Evolutionary conservation across 441 rosid genomes (phyloP).

Genomic region (Adansonia grandidieri): DNA sequence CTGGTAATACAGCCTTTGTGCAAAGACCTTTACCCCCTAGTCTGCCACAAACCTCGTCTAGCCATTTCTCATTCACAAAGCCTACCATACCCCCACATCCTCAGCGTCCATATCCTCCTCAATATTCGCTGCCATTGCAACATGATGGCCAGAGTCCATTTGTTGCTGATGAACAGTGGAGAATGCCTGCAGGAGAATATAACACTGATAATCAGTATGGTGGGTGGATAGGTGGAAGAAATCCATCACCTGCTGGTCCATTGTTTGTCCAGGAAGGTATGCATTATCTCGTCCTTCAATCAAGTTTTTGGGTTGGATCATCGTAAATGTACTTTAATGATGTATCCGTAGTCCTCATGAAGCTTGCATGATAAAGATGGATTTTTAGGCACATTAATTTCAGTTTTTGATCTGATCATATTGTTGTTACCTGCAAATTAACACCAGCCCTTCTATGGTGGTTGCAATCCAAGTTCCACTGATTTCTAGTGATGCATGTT

Average conservation of each 20-base stretch:
- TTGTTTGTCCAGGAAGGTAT: slow-evolving; percentile 83
- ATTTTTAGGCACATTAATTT: slow-evolving; percentile 3
- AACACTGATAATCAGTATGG: slow-evolving; percentile 63
- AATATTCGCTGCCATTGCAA: slow-evolving; percentile 62
- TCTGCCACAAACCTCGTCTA: slow-evolving; percentile 61
- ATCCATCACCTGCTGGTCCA: slow-evolving; percentile 65
- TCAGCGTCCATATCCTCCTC: slow-evolving; percentile 69
- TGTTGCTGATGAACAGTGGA: slow-evolving; percentile 81
- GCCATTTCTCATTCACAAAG: slow-evolving; percentile 72
- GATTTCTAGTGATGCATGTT: slow-evolving; percentile 2
- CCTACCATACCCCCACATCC: slow-evolving; percentile 75
- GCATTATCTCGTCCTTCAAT: slow-evolving; percentile 14
- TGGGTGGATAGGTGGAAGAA: slow-evolving; percentile 81
- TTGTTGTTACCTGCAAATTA: background rate
- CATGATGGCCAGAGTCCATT: slow-evolving; percentile 67
- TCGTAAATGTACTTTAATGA: background rate
- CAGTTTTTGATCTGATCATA: background rate
- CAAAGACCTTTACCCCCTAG: slow-evolving; percentile 66
- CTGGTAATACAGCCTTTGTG: slow-evolving; percentile 52
- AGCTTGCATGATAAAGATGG: slow-evolving; percentile 4
- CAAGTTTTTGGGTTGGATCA: background rate
- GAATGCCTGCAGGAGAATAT: slow-evolving; percentile 67
- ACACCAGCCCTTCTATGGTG: slow-evolving; percentile 6
- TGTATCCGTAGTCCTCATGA: background rate
- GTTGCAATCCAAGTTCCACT: background rate